Evolutionary conservation across 441 rosid genomes (phyloP).

Genomic region (Gossypium schwendimanii): DNA sequence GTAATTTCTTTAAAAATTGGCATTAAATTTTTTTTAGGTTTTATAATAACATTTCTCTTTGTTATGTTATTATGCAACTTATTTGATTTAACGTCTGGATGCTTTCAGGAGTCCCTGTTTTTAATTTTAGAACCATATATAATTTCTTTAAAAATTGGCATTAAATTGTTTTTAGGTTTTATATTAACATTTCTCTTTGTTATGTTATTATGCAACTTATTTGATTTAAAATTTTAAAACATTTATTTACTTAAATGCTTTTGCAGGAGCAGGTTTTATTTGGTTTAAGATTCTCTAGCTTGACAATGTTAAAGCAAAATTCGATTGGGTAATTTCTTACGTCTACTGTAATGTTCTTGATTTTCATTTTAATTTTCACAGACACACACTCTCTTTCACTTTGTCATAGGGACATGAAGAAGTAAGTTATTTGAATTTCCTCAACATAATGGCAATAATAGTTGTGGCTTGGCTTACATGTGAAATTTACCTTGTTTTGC

Average conservation of each 20-base stretch:
- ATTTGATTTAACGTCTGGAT: background rate
- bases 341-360: conserved; percentile 19
- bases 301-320: conserved; percentile 69
- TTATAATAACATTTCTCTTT: background rate
- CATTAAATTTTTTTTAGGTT: background rate
- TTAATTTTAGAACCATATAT: background rate
- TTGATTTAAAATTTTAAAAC: background rate
- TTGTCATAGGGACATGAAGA: background rate
- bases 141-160: background rate
- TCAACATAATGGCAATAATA: background rate
- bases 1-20: conserved; percentile 1
- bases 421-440: background rate
- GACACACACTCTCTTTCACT: background rate
- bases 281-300: conserved; percentile 80
- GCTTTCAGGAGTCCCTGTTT: background rate
- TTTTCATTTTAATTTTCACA: background rate
- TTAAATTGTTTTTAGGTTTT: background rate
- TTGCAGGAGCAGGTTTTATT: conserved; percentile 48
- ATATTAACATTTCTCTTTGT: background rate
- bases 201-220: background rate
- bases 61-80: background rate
- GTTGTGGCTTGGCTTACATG: background rate
- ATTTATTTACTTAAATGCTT: conserved; percentile 6
- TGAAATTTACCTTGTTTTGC: background rate
- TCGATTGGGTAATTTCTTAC: conserved; percentile 56